Conservation (phyloP, 2,329 filamentous ascomycete species). For the Grosmannia serpens region DNA sequence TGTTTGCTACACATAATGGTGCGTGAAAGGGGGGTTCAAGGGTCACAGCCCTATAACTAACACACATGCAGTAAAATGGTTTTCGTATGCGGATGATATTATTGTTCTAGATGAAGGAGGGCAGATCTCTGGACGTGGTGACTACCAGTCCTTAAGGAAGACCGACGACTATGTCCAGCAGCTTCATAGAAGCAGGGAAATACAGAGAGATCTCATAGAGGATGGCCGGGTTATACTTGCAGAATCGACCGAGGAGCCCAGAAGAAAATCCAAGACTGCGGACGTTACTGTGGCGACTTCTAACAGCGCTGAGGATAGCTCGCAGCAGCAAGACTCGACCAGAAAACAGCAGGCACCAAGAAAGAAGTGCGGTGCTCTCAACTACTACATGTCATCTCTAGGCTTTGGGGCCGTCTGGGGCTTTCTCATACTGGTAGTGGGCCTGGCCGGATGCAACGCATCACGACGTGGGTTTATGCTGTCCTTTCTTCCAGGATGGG, state of each 20-base stretch:
- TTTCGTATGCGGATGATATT: neutral
- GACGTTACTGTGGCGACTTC: neutral
- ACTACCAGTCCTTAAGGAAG: neutral
- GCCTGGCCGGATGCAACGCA: constrained; percentile 6
- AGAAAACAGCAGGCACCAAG: neutral
- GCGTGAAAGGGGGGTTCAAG: neutral
- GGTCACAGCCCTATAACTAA: neutral
- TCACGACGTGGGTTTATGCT: constrained; percentile 13
- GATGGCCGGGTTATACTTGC: too few relatives aligned
- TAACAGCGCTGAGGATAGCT: neutral
- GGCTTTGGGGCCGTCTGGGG: constrained; percentile 4
- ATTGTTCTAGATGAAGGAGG: neutral
- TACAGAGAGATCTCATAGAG: too few relatives aligned
- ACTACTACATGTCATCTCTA: constrained; percentile 5
- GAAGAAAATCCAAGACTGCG: neutral
- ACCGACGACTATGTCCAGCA: constrained; percentile 12
- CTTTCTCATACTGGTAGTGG: neutral
- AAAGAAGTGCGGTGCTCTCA: neutral
- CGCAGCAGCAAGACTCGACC: neutral
- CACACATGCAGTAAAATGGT: constrained; percentile 5
- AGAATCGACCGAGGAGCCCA: neutral
- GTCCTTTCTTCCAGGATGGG: neutral
- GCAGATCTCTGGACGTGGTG: constrained; percentile 1
- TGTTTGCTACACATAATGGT: constrained; percentile 30
- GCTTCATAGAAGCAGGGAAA: neutral